These are phyloP conservation scores for Amylocystis lapponica DNA, from an alignment of 768 basidiomycete genomes.

Conservation along the genomic window DNA sequence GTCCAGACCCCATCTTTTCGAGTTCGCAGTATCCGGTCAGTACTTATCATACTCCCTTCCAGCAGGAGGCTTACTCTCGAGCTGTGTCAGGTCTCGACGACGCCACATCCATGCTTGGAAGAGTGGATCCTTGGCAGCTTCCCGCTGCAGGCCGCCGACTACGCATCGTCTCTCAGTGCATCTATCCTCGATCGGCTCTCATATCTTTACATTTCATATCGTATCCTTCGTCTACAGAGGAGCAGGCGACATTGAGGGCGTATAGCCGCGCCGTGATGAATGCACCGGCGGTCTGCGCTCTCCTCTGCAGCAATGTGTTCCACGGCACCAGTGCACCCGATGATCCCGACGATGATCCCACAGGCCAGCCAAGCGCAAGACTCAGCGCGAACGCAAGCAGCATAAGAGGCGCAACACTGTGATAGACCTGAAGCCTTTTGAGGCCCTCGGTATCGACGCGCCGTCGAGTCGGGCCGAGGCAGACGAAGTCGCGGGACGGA, in stretches of 20 bases:
- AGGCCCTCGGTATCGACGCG: slow-evolving; percentile 17
- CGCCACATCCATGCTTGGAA: background rate
- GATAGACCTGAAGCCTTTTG: slow-evolving; percentile 24
- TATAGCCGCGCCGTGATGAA: background rate
- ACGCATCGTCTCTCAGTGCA: background rate
- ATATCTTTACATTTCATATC: slow-evolving; percentile 7
- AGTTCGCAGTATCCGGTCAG: slow-evolving; percentile 9
- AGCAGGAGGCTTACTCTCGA: background rate
- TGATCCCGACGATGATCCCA: background rate
- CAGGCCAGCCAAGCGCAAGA: background rate
- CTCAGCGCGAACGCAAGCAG: slow-evolving; percentile 7
- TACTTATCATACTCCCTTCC: background rate
- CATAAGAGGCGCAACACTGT: slow-evolving; percentile 13
- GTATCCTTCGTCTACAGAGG: slow-evolving; percentile 3
- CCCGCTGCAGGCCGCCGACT: slow-evolving; percentile 1
- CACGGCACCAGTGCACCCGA: background rate
- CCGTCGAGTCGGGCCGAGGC: slow-evolving; percentile 22
- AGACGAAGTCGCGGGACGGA: slow-evolving; percentile 2
- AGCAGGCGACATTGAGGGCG: background rate
- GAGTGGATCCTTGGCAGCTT: slow-evolving; percentile 1
- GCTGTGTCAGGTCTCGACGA: background rate
- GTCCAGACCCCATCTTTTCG: background rate
- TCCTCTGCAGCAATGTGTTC: too few species aligned
- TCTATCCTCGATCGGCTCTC: slow-evolving; percentile 5
- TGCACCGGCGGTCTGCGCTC: background rate